A percentile compares a stretch with the other conserved stretches of the same genome.
Conservation (phyloP, 108 stramenopile genomes). For the Skeletonema potamos region DNA sequence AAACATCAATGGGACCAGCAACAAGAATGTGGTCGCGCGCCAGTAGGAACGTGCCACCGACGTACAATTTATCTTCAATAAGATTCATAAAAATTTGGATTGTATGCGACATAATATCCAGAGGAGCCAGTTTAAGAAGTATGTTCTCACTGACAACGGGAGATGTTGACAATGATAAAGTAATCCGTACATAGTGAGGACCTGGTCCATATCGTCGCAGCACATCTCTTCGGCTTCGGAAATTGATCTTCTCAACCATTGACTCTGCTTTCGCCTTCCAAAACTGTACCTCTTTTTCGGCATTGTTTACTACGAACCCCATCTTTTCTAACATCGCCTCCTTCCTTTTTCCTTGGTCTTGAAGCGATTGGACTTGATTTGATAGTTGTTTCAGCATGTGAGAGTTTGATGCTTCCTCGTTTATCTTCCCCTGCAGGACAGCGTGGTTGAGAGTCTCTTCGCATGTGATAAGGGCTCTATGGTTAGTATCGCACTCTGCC, state of each 20-base stretch:
- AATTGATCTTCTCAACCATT: conserved; percentile 8
- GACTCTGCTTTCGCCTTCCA: conserved; percentile 7
- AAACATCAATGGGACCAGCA: conserved; percentile 12
- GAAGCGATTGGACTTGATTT: neutral
- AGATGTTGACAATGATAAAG: conserved; percentile 2
- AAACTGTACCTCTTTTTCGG: neutral
- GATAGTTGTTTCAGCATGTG: neutral
- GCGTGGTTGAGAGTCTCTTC: conserved; percentile 1
- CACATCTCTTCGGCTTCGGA: conserved; percentile 14
- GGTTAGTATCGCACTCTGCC: conserved; percentile 28
- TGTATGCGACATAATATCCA: conserved; percentile 44
- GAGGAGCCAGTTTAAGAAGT: conserved; percentile 32
- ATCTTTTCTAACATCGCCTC: neutral
- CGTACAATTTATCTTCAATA: conserved; percentile 50
- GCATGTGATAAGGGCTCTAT: conserved; percentile 15
- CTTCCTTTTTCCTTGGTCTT: neutral
- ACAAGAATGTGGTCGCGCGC: conserved; percentile 21
- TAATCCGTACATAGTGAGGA: conserved; percentile 23
- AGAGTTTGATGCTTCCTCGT: neutral
- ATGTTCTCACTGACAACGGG: conserved; percentile 15
- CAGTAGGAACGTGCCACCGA: conserved; percentile 17
- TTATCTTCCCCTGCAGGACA: neutral
- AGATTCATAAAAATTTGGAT: conserved; percentile 27
- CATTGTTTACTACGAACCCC: neutral
- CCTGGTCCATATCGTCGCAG: conserved; percentile 29